Evolutionary conservation across 768 basidiomycete species (phyloP).

Genomic region (Kwoniella botswanensis): DNA sequence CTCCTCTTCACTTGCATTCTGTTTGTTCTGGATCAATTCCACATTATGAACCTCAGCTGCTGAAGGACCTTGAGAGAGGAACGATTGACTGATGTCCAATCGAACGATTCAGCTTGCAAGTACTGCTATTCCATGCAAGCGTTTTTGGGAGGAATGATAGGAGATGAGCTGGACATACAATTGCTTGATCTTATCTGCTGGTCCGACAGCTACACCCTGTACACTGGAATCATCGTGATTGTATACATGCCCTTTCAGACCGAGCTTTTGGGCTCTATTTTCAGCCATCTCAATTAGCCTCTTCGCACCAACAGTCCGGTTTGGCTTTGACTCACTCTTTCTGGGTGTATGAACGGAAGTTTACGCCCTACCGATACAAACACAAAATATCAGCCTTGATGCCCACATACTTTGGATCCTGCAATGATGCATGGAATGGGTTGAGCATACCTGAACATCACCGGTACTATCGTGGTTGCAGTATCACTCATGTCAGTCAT

Average conservation of each 20-base stretch:
- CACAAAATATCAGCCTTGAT: background rate
- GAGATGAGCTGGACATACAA: slow-evolving; percentile 40
- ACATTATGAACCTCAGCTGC: slow-evolving; percentile 45
- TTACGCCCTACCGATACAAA: slow-evolving; percentile 36
- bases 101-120: background rate
- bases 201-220: slow-evolving; percentile 50
- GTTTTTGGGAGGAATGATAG: background rate
- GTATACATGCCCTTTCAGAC: slow-evolving; percentile 49
- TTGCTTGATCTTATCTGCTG: slow-evolving; percentile 36
- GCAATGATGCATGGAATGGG: background rate
- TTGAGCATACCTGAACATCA: slow-evolving; percentile 37
- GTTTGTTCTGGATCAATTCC: slow-evolving; percentile 38
- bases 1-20: slow-evolving; percentile 37
- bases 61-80: slow-evolving; percentile 43
- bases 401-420: background rate
- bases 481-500: background rate
- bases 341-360: slow-evolving; percentile 44
- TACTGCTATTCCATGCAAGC: background rate
- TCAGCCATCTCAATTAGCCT: background rate
- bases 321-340: slow-evolving; percentile 33
- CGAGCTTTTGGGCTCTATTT: slow-evolving; percentile 41
- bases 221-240: slow-evolving; percentile 53
- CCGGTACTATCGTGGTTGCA: slow-evolving; percentile 31
- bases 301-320: no score
- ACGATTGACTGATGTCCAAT: slow-evolving; percentile 22